Evolutionary conservation across 192 early-diverging fungal species (phyloP).

Genomic region (Dissophora globulifera): DNA sequence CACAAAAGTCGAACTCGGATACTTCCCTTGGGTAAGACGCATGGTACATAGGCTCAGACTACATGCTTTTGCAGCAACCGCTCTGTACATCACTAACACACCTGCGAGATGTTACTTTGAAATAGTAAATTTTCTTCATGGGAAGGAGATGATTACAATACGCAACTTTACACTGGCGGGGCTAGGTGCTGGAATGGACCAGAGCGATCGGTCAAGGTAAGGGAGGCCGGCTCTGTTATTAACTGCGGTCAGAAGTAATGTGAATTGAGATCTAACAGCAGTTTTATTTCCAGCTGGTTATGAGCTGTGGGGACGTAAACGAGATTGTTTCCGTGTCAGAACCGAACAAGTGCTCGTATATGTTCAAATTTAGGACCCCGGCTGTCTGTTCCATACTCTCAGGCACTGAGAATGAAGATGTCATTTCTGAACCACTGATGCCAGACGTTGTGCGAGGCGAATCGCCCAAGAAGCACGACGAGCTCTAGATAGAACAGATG

Average conservation of each 20-base stretch:
- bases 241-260: no score
- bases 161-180: constrained; percentile 80
- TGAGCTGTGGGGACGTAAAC: constrained; percentile 77
- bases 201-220: constrained; percentile 77
- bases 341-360: constrained; percentile 95
- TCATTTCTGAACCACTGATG: constrained; percentile 3
- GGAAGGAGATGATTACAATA: constrained; percentile 61
- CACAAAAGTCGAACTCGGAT: constrained; percentile 82
- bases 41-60: no score
- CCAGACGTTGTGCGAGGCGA: background rate
- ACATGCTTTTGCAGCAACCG: no score
- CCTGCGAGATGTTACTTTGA: no score
- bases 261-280: background rate
- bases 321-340: constrained; percentile 80
- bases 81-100: no score
- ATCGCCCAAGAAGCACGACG: constrained; percentile 9
- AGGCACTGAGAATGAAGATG: background rate
- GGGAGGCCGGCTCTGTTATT: background rate
- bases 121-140: constrained; percentile 64
- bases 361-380: constrained; percentile 79
- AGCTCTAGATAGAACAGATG: constrained; percentile 2
- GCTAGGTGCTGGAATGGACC: constrained; percentile 97
- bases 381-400: constrained; percentile 72
- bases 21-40: constrained; percentile 69
- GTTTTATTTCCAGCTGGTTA: constrained; percentile 15